Evolutionary conservation across 805 yeast genomes (phyloP).

Genomic region (Spathaspora boniae): DNA sequence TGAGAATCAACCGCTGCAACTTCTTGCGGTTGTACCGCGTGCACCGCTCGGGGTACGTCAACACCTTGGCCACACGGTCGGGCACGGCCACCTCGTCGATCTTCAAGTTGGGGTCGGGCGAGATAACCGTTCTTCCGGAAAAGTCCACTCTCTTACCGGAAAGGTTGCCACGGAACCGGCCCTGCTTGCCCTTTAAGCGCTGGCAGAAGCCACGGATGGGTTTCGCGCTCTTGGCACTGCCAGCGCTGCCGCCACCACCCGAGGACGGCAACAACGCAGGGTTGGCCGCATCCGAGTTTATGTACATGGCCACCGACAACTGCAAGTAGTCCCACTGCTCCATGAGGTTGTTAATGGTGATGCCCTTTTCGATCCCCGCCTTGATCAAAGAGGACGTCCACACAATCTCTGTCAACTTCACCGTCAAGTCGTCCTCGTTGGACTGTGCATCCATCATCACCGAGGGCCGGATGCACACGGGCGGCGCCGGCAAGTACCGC

Average conservation of each 20-base stretch:
- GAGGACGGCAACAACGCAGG: slow-evolving; percentile 74
- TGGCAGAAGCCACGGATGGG: slow-evolving; percentile 96
- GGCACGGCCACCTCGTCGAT: slow-evolving; percentile 99
- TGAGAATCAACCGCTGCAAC: slow-evolving; percentile 66
- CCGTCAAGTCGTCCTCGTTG: slow-evolving; percentile 96
- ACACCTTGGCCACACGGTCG: slow-evolving; percentile 89
- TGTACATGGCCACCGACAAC: slow-evolving; percentile 93
- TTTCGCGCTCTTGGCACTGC: slow-evolving; percentile 50
- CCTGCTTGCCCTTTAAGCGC: slow-evolving; percentile 96
- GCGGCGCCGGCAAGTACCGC: slow-evolving; percentile 98
- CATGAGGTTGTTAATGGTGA: slow-evolving; percentile 88
- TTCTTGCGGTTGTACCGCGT: slow-evolving; percentile 82
- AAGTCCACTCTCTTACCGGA: slow-evolving; percentile 99
- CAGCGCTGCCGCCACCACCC: slow-evolving; percentile 54
- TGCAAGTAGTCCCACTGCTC: slow-evolving; percentile 99
- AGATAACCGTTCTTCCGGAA: slow-evolving; percentile 96
- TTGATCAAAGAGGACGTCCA: slow-evolving; percentile 94
- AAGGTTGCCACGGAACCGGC: slow-evolving; percentile 95
- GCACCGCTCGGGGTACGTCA: slow-evolving; percentile 94
- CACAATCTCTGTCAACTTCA: slow-evolving; percentile 91
- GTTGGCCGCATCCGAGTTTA: slow-evolving; percentile 89
- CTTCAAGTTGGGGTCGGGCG: slow-evolving; percentile 94
- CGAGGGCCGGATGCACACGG: slow-evolving; percentile 97
- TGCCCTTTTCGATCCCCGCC: slow-evolving; percentile 94
- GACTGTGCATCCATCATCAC: slow-evolving; percentile 90